Base-by-base conservation (phyloP, 2,329 filamentous ascomycete species). In the Stagonosporopsis cucurbitacearum region DNA sequence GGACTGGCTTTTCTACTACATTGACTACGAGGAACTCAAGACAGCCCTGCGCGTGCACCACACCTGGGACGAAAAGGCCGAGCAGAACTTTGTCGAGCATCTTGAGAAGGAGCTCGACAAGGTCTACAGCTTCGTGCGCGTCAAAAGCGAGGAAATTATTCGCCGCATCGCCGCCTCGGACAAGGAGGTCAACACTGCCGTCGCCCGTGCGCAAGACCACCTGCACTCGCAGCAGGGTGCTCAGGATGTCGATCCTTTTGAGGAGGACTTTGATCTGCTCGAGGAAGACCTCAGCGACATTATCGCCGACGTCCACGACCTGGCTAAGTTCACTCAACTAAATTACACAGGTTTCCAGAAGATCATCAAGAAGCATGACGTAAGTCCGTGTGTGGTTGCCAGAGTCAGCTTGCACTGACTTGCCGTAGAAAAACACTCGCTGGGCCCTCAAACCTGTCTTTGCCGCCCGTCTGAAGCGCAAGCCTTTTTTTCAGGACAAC, bases 271-370 rank as follows among this genome's bases (percentile, higher is more conserved):
- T 70, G 86, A 96, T 81, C 80, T 96, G 67, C 84, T 98, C 28
- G 95, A 99, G 80, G 91, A 96, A 74, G 92, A 96, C 70, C 79
- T 99, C 70, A 96, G 92, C 78, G 95, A 99, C 75, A 93, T 99
- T 71, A 99, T 99, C 74, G 95, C 95, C 66, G 94, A 99, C 72
- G 95, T 99, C 20, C 94, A 99, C 77, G 95, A 99, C 71, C 84
- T 99, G 57, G 93, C 95, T 76, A 98, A 98, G 79, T 99, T 96
- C 75, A 96, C 96, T 6, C 94, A 97, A 80, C 81, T 99, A 73
- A 99, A 99, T 79, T 99, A 99, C 74, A 98, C 94, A 0, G 95
- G 95, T 5, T 99, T 99, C 75, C 96, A 97, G 81, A 99, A 99
- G 83, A 99, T 99, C 62, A 96, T 99, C 78, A 99, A 99, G 84